Conservation (phyloP, 441 rosid species). For the Bocquillonia castaneifolia region DNA sequence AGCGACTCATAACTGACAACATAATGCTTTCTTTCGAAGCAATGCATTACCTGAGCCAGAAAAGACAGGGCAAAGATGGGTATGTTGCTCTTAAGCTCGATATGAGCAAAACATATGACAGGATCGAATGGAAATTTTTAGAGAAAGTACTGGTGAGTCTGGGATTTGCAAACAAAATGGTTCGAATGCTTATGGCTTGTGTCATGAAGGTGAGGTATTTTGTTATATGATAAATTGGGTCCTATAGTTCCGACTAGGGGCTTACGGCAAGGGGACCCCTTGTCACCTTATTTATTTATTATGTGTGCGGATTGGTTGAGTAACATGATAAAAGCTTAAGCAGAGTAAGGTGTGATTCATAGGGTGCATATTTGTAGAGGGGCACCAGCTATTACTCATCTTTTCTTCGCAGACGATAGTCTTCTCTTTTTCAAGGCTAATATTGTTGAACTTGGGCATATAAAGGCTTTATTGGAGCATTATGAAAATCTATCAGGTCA, state of each 20-base stretch:
- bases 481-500: background rate
- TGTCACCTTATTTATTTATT: background rate
- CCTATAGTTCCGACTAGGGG: background rate
- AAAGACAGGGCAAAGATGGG: too few species aligned
- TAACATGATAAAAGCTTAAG: background rate
- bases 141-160: too few species aligned
- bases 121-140: too few species aligned
- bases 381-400: background rate
- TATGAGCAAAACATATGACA: too few species aligned
- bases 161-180: too few species aligned
- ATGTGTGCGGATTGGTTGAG: background rate
- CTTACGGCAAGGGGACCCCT: background rate
- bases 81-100: too few species aligned
- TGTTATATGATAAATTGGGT: background rate
- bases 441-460: background rate
- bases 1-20: too few species aligned
- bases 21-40: too few species aligned
- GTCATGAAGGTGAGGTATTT: background rate
- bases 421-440: background rate
- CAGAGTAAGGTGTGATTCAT: background rate
- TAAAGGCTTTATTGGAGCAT: background rate
- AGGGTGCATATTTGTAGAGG: background rate
- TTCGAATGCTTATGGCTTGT: too few species aligned
- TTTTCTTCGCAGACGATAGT: background rate
- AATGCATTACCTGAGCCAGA: too few species aligned